Base-by-base conservation (phyloP, 108 stramenopile genomes). In the Pseudonitzschia pungens region DNA sequence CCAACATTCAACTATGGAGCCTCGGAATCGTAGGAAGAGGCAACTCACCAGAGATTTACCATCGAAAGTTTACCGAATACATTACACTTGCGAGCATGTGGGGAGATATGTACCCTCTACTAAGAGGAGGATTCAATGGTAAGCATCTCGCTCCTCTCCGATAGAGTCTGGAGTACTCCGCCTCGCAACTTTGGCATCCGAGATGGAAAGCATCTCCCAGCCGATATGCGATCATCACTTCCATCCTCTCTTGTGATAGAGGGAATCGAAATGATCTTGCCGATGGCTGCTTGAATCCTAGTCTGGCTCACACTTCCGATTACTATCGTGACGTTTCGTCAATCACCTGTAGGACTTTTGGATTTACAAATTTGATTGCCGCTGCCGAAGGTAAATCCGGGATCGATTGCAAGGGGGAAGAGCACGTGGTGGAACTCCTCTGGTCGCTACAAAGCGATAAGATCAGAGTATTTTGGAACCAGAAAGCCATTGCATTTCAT, bases 401-500 rank as follows among this genome's bases (percentile, higher is more conserved):
- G 40, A 43, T 43, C 14, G 70, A 71, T 15, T 73, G 80, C 26
- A 26, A 76, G 18, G 80, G 80, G 10, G 80, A 81, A 60, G 84
- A 85, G 55, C 81, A 86, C 62, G 82, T 78, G 52, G 77, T 86
- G 12, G 65, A 63, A 56, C 79, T 86, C 21, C 42, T 84, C 15
- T 87, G 86, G 86, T 80, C 78, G 36, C 31, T 84, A 12, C 60
- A 69, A 2, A 80, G 76, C 48, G 79, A 83, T 14, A 87, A 87
- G 66, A 66, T 63, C 3, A 59, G 68, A 44, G 14, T 85, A 2
- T 73, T 69, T 67, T 85, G 84, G 81, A 81, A 85, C 57, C 50
- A 59, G 31, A 53, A 21, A 12, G 69, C 81, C 43, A 73, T 85
- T 36, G 42, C 79, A 0, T 28, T 72, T 32, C 54, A 53, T 16